Evolutionary conservation across 2,329 filamentous ascomycete species (phyloP).

Genomic region (Aureobasidium pullulans): DNA sequence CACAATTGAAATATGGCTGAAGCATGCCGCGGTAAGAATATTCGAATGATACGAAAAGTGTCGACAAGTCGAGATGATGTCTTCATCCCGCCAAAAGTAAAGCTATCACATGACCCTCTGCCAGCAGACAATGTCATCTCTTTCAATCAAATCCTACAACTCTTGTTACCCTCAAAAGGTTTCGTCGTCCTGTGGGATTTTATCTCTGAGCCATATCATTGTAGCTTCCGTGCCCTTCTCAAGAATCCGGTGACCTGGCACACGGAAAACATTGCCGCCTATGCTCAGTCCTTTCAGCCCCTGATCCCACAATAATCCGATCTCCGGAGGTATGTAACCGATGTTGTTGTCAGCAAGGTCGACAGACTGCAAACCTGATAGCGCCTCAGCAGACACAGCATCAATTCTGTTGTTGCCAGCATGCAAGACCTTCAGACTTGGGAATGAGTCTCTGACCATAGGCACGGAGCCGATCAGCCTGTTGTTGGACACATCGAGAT

Average conservation of each 20-base stretch:
- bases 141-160: not conserved
- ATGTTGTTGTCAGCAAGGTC: slow-evolving; percentile 85
- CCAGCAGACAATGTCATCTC: slow-evolving; percentile 5
- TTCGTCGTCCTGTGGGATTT: slow-evolving; percentile 47
- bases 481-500: slow-evolving; percentile 76
- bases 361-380: slow-evolving; percentile 66
- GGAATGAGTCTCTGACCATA: slow-evolving; percentile 58
- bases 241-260: slow-evolving; percentile 75
- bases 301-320: slow-evolving; percentile 67
- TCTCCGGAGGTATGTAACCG: slow-evolving; percentile 66
- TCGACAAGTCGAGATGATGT: not conserved
- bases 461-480: slow-evolving; percentile 64
- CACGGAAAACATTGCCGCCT: slow-evolving; percentile 76
- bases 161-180: slow-evolving; percentile 11
- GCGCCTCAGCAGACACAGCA: slow-evolving; percentile 58
- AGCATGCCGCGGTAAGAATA: no score
- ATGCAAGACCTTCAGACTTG: slow-evolving; percentile 61
- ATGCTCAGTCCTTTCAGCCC: slow-evolving; percentile 65
- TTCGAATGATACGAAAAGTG: not conserved
- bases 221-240: slow-evolving; percentile 83
- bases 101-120: not conserved
- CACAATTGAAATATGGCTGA: not conserved
- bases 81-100: not conserved
- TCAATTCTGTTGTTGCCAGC: slow-evolving; percentile 73
- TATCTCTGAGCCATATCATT: slow-evolving; percentile 70